Percentiles rank a stretch among this genome's conserved stretches.
phyloP scores from a whole-genome alignment of 495 filamentous ascomycete genomes.

The Usnea hakonensis region DNA sequence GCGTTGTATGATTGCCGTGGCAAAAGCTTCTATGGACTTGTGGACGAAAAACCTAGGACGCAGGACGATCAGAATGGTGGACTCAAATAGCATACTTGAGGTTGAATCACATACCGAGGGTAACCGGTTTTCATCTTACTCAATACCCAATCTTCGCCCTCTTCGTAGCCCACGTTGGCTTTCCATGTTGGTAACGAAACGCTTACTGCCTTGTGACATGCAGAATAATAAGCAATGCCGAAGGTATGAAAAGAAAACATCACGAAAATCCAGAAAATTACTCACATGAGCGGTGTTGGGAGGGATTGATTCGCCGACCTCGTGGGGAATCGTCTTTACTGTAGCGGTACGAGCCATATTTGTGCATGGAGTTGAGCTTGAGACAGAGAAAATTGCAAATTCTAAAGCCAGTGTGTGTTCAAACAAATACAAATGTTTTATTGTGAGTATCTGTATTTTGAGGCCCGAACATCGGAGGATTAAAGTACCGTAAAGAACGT shows the following conservation, averaged over 20 bases:
- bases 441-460: no score
- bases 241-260: background rate
- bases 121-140: slow-evolving; percentile 85
- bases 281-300: slow-evolving; percentile 50
- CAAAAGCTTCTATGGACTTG: slow-evolving; percentile 68
- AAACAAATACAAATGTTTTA: no score
- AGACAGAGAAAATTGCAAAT: background rate
- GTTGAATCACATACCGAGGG: slow-evolving; percentile 55
- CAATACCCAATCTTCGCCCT: slow-evolving; percentile 80
- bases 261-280: no score
- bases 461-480: background rate
- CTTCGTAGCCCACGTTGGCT: slow-evolving; percentile 85
- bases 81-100: background rate
- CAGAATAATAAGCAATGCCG: slow-evolving; percentile 9
- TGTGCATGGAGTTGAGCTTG: background rate
- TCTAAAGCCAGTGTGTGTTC: background rate
- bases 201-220: slow-evolving; percentile 67
- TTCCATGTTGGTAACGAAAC: slow-evolving; percentile 93
- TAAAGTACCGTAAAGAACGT: background rate
- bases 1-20: slow-evolving; percentile 53
- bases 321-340: background rate
- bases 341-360: slow-evolving; percentile 4
- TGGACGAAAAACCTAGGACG: slow-evolving; percentile 78
- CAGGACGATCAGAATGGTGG: background rate
- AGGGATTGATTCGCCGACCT: slow-evolving; percentile 25